Percentiles rank a stretch among this genome's conserved stretches.
These are phyloP conservation scores for Fusarium floridanum DNA, from an alignment of 2,329 filamentous ascomycete species.

Conservation along the genomic window DNA sequence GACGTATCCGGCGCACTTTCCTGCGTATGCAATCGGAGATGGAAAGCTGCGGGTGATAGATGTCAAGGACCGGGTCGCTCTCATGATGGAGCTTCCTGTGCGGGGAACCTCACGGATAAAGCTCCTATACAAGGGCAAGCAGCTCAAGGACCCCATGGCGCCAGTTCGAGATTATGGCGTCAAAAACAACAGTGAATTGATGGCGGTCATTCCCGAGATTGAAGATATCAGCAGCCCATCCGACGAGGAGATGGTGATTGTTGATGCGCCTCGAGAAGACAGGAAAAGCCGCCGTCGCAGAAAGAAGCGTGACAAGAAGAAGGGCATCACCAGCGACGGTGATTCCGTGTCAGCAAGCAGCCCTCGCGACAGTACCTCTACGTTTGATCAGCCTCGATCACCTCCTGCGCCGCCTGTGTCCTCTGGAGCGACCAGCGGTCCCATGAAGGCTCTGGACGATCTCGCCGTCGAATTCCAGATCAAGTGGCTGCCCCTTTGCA, in stretches of 20 bases:
- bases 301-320: constrained; percentile 57
- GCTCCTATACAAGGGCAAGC: constrained; percentile 79
- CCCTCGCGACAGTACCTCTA: constrained; percentile 59
- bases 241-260: constrained; percentile 60
- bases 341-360: constrained; percentile 56
- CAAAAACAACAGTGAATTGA: constrained; percentile 71
- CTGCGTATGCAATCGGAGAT: constrained; percentile 80
- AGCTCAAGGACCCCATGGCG: constrained; percentile 73
- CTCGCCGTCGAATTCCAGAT: constrained; percentile 74
- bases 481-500: constrained; percentile 74
- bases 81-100: constrained; percentile 74
- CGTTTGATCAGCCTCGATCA: constrained; percentile 50
- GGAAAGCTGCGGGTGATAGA: constrained; percentile 77
- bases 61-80: constrained; percentile 74
- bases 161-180: constrained; percentile 72
- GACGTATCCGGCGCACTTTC: constrained; percentile 78
- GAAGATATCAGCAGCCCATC: constrained; percentile 53
- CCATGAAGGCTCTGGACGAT: constrained; percentile 72
- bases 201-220: constrained; percentile 61
- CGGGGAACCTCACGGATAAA: constrained; percentile 67
- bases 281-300: constrained; percentile 56
- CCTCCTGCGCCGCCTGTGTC: constrained; percentile 37
- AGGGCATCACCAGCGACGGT: constrained; percentile 49
- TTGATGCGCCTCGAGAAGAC: constrained; percentile 55
- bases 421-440: constrained; percentile 51